Conservation (phyloP, 768 basidiomycete species). For the Mycena maculata region DNA sequence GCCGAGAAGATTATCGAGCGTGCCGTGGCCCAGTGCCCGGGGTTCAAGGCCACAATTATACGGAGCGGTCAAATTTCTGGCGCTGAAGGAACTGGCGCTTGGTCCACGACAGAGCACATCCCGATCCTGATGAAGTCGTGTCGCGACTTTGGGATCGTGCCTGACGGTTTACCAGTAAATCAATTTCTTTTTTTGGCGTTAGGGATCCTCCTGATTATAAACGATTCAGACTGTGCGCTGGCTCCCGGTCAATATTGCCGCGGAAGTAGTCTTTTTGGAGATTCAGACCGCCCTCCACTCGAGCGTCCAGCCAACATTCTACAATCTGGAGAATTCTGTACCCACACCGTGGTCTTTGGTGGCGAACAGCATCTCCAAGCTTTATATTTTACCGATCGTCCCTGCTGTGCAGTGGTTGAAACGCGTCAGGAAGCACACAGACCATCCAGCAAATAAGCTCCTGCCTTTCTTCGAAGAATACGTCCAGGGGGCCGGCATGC, state of each 20-base stretch:
- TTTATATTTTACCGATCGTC: conserved; percentile 9
- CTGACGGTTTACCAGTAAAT: conserved; percentile 12
- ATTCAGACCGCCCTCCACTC: not conserved
- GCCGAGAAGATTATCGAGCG: conserved; percentile 25
- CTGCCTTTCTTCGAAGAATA: conserved; percentile 22
- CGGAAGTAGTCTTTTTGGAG: conserved; percentile 18
- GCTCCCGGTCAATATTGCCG: conserved; percentile 26
- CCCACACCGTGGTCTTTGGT: conserved; percentile 6
- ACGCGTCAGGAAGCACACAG: not conserved
- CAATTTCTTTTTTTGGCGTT: not conserved
- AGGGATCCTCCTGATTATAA: not conserved
- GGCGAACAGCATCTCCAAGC: not conserved
- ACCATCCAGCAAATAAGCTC: conserved; percentile 14
- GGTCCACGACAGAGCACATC: conserved; percentile 23
- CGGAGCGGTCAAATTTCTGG: conserved; percentile 18
- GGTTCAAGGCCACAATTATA: conserved; percentile 12
- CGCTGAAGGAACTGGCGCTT: conserved; percentile 24
- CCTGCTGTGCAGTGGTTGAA: conserved; percentile 13
- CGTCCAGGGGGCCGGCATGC: not conserved
- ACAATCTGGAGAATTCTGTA: conserved; percentile 17
- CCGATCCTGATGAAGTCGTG: conserved; percentile 21
- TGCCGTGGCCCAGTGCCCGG: conserved; percentile 14
- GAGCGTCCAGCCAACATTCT: not conserved
- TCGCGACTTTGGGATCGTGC: conserved; percentile 21
- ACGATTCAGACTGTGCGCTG: conserved; percentile 17